phyloP scores from a whole-genome alignment of 2,329 filamentous ascomycete species.

The Xylaria polymorpha region DNA sequence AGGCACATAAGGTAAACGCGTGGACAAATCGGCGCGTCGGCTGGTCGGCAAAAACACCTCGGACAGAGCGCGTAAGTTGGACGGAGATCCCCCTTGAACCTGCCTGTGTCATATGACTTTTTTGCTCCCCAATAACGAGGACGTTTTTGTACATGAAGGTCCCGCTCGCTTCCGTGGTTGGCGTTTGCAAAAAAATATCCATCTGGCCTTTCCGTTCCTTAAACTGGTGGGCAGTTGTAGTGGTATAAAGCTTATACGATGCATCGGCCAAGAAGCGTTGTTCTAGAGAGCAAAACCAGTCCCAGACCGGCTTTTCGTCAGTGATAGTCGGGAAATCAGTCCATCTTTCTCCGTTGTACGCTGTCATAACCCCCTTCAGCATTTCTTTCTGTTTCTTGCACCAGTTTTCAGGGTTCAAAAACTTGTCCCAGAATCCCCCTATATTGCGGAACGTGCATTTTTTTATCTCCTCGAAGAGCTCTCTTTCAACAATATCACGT shows the following conservation, averaged over 20 bases:
- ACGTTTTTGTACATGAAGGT: not conserved
- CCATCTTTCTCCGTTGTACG: slow-evolving; percentile 21
- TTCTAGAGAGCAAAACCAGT: slow-evolving; percentile 25
- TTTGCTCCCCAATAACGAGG: slow-evolving; percentile 20
- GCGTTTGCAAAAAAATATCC: slow-evolving; percentile 22
- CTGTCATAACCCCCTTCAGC: slow-evolving; percentile 10
- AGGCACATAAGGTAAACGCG: slow-evolving; percentile 16
- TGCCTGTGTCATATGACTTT: not conserved
- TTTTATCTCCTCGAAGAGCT: not conserved
- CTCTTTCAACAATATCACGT: not conserved
- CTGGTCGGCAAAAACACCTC: slow-evolving; percentile 22
- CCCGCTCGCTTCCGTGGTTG: not conserved
- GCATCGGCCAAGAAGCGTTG: slow-evolving; percentile 2
- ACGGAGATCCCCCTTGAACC: slow-evolving; percentile 20
- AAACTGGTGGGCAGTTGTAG: slow-evolving; percentile 24
- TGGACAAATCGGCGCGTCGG: slow-evolving; percentile 32
- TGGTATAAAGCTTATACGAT: slow-evolving; percentile 21
- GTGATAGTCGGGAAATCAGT: slow-evolving; percentile 1
- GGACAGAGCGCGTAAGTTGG: slow-evolving; percentile 14
- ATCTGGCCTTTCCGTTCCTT: slow-evolving; percentile 28
- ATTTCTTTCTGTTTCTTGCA: slow-evolving; percentile 14
- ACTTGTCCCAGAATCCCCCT: slow-evolving; percentile 28
- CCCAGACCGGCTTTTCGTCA: slow-evolving; percentile 10
- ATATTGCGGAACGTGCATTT: slow-evolving; percentile 12
- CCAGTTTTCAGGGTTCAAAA: slow-evolving; percentile 24